Conservation (phyloP, 208 protist species). For the Vickermania spadyakhi region DNA sequence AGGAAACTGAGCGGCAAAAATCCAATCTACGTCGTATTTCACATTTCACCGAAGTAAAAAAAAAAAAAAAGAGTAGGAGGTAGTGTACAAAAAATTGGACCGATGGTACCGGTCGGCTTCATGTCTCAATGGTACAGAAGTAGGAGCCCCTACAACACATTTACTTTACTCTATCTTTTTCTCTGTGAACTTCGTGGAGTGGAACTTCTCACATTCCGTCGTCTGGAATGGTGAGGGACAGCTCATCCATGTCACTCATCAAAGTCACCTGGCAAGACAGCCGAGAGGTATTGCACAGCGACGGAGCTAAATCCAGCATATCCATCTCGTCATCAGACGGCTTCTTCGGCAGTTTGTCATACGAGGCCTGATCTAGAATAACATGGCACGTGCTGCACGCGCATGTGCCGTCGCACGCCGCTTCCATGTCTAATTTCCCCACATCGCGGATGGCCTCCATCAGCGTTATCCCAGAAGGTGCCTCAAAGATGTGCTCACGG, state of each 20-base stretch:
- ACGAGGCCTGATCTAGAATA: slow-evolving; percentile 75
- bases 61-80: slow-evolving; percentile 2
- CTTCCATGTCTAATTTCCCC: slow-evolving; percentile 91
- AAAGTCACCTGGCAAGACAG: slow-evolving; percentile 69
- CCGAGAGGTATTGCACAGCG: slow-evolving; percentile 48
- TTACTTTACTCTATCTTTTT: too few relatives aligned
- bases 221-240: slow-evolving; percentile 35
- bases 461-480: slow-evolving; percentile 48
- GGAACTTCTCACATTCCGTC: slow-evolving; percentile 39
- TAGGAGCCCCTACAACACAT: neutral
- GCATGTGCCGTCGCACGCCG: slow-evolving; percentile 93
- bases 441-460: slow-evolving; percentile 87
- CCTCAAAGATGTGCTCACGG: slow-evolving; percentile 8
- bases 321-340: slow-evolving; percentile 92
- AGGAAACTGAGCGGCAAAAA: neutral
- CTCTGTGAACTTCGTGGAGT: neutral
- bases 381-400: slow-evolving; percentile 97
- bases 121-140: neutral
- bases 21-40: neutral
- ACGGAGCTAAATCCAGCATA: slow-evolving; percentile 84
- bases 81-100: too few relatives aligned
- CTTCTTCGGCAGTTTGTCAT: slow-evolving; percentile 48
- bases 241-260: slow-evolving; percentile 29
- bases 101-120: too few relatives aligned
- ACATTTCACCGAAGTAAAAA: neutral